Evolutionary conservation across 2,329 filamentous ascomycete genomes (phyloP).

Genomic region (Botrytis cinerea): DNA sequence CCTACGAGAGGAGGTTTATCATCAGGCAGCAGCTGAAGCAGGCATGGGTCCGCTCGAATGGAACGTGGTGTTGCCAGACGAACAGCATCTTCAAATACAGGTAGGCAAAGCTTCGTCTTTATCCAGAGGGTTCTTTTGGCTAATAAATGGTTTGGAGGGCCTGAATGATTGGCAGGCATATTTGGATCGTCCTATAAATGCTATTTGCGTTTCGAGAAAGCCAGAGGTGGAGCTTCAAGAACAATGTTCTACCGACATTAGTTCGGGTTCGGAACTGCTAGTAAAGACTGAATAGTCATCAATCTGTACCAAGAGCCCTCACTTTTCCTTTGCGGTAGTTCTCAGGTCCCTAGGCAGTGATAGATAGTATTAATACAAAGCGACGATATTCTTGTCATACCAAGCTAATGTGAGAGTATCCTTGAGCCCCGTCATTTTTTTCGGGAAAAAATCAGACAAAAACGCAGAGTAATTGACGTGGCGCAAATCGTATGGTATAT

Average conservation of each 20-base stretch:
- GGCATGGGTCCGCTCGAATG: constrained; percentile 12
- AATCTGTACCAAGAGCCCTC: neutral
- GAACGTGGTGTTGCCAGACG: neutral
- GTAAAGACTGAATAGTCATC: neutral
- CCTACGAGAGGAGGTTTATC: constrained; percentile 3
- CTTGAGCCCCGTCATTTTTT: no score
- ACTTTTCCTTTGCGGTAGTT: neutral
- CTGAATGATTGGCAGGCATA: constrained; percentile 6
- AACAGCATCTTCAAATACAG: neutral
- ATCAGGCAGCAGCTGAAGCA: constrained; percentile 7
- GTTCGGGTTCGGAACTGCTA: neutral
- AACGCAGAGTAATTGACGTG: no score
- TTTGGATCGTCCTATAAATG: constrained; percentile 7
- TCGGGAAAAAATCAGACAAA: no score
- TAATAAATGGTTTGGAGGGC: neutral
- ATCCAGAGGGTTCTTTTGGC: neutral
- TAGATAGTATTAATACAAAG: neutral
- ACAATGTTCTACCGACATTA: neutral
- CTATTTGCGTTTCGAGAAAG: constrained; percentile 15
- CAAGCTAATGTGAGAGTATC: neutral
- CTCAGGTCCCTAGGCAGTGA: neutral
- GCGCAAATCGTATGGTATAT: neutral
- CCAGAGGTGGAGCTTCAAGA: neutral
- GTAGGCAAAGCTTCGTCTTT: neutral
- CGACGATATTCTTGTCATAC: neutral